Evolutionary conservation across 2,329 filamentous ascomycete species (phyloP), one percentile per base, ranked within the genome.

Genomic region (Curvularia lunata): DNA sequence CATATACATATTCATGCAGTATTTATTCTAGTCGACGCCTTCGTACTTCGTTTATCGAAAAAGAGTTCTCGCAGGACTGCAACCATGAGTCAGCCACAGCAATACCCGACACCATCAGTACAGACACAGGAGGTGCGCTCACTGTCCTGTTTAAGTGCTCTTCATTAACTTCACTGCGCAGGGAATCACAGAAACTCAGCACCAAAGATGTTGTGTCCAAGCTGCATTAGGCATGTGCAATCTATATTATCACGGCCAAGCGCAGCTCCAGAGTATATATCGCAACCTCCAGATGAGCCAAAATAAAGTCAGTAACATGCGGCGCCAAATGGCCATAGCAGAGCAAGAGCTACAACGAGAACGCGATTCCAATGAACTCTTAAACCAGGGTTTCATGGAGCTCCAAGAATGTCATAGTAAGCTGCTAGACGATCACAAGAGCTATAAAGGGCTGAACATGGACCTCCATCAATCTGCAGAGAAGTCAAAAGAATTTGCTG

Each of bases 351-450:
- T 58, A 45, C 23, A 45, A 38, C 23, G 12, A 8, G 47, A 45
- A 45, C 23, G 23, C n/a, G 3, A 55, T 10, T 16, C 30, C 28
- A 45, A 8, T 6, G 23, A 55, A 45, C 52, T 55, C n/a, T 13
- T 55, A 3, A 58, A 63, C 47, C 21, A 63, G 52, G 19, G 52
- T 56, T 59, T 53, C n/a, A 28, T 42, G 1, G 34, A 63, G 48
- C 53, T 55, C 13, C 8, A 62, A 42, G 40, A 54, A 47, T 48
- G 38, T 27, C 19, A 62, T 40, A 21, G 2, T 6, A 54, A 55
- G 45, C 53, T 64, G 19, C 2, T 59, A n/a, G 27, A 59, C 18
- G 48, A 50, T 9, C 13, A 57, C 25, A 13, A 60, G 40, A 45
- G 28, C 46, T 41, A 4, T 42, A 25, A 12, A 25, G 43, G 30